Conservation (phyloP, 257 asterid genomes). For the Striga asiatica region DNA sequence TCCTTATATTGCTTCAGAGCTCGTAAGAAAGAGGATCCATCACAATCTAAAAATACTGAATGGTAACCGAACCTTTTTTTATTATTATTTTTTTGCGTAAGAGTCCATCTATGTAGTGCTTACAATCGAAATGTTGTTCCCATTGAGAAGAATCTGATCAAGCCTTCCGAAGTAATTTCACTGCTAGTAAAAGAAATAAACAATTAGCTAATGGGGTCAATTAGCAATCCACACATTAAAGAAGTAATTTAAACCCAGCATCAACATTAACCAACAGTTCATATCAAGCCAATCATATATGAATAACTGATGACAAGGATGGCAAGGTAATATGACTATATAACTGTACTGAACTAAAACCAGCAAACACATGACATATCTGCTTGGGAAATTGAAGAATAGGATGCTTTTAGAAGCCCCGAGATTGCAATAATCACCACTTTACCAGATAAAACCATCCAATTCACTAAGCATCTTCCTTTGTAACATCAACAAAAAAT, state of each 20-base stretch:
- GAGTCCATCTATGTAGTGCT: conserved; percentile 16
- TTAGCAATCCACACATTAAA: neutral
- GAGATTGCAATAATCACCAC: neutral
- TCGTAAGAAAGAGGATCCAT: no score
- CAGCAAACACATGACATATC: neutral
- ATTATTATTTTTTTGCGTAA: no score
- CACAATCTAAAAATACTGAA: neutral
- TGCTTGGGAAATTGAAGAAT: neutral
- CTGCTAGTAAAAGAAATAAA: conserved; percentile 23
- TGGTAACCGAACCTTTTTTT: no score
- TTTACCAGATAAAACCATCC: neutral
- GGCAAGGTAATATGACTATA: neutral
- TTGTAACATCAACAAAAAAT: neutral
- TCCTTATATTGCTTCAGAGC: no score
- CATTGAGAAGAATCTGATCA: conserved; percentile 70
- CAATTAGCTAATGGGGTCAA: neutral
- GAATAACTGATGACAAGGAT: no score
- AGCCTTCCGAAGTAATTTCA: conserved; percentile 77
- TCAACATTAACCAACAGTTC: neutral
- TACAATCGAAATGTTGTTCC: conserved; percentile 76
- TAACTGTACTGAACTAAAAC: neutral
- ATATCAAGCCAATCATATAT: neutral
- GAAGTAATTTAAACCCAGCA: neutral
- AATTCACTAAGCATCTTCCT: neutral
- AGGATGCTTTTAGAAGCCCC: neutral